Percentiles rank a stretch among this genome's conserved stretches.
phyloP scores from a whole-genome alignment of 176 grass and related monocot genomes.

The Triticum timopheevii region DNA sequence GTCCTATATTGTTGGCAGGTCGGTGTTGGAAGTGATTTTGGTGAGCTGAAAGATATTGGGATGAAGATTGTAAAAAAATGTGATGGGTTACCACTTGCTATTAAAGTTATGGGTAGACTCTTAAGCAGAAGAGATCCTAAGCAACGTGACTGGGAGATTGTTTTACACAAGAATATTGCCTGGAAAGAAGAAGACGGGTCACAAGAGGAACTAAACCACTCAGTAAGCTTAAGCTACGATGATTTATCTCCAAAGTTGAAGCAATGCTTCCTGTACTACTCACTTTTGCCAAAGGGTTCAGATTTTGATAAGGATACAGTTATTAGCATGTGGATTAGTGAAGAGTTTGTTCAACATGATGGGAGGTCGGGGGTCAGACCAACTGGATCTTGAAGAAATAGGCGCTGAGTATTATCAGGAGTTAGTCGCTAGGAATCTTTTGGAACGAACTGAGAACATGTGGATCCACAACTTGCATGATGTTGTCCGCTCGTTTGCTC shows the following conservation, averaged over 20 bases:
- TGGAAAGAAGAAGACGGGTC: background rate
- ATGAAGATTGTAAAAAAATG: background rate
- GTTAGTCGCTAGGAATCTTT: background rate
- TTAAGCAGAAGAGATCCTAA: background rate
- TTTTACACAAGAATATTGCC: background rate
- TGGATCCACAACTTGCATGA: background rate
- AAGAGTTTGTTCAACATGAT: background rate
- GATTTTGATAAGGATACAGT: accelerated
- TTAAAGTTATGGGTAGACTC: conserved; percentile 8
- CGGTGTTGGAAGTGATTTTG: background rate
- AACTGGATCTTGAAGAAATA: background rate
- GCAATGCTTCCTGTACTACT: background rate
- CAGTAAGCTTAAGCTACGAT: background rate
- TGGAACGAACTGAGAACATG: background rate
- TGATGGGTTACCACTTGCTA: background rate
- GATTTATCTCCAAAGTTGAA: background rate
- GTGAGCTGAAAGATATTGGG: background rate
- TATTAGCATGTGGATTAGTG: background rate
- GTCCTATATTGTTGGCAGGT: background rate
- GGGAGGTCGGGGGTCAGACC: no score
- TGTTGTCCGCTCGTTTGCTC: conserved; percentile 5
- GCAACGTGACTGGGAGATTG: background rate
- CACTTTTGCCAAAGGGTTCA: background rate
- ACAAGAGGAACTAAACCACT: background rate
- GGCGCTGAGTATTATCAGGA: background rate